Percentiles rank a stretch among this genome's conserved stretches.
phyloP scores from a whole-genome alignment of 305 asterid genomes.

The Solanum hybrid region DNA sequence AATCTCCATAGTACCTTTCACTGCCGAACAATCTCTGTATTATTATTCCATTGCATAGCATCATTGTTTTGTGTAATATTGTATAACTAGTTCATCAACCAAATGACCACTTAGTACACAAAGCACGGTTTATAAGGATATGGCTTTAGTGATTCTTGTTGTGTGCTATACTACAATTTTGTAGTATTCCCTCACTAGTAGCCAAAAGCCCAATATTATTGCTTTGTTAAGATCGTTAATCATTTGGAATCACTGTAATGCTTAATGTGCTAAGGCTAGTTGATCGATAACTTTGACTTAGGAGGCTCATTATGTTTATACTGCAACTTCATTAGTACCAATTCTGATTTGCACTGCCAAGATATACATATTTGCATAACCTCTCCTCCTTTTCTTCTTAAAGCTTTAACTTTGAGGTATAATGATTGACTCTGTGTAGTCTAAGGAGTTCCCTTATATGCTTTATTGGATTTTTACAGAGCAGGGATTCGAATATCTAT shows the following conservation, averaged over 20 bases:
- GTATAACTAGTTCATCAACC: neutral
- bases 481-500: constrained; percentile 31
- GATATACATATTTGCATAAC: neutral
- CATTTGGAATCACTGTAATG: neutral
- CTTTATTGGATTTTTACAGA: constrained; percentile 20
- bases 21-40: neutral
- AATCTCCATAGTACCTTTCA: neutral
- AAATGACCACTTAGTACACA: neutral
- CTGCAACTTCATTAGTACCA: neutral
- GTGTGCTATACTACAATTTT: neutral
- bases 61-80: neutral
- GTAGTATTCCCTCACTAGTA: neutral
- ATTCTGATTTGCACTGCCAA: neutral
- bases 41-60: neutral
- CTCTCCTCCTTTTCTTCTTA: neutral
- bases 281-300: neutral
- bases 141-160: neutral
- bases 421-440: neutral
- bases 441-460: neutral
- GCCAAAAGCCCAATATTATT: neutral
- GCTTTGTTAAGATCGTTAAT: neutral
- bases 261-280: neutral
- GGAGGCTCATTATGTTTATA: neutral
- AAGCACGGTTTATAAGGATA: neutral
- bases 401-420: neutral